Evolutionary conservation across 805 yeast genomes (phyloP).

Genomic region (Metschnikowia proteae): DNA sequence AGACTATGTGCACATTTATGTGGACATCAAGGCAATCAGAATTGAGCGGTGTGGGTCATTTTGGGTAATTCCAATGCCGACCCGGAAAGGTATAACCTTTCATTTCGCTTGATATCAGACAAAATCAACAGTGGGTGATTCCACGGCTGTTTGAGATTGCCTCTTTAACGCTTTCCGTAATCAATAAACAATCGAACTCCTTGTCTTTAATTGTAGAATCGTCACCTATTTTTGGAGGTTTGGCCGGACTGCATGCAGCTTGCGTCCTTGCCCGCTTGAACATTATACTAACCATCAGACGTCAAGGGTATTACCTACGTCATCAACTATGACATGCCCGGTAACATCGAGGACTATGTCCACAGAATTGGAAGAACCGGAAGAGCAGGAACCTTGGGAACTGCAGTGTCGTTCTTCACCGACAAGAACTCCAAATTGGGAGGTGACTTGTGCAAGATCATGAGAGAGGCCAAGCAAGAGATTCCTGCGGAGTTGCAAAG

Average conservation of each 20-base stretch:
- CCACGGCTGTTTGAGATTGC: slow-evolving; percentile 1
- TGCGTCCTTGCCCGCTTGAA: not conserved
- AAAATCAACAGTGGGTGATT: slow-evolving; percentile 4
- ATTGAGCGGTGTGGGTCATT: not conserved
- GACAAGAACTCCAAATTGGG: slow-evolving; percentile 84
- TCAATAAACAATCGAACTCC: slow-evolving; percentile 23
- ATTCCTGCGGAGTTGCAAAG: slow-evolving; percentile 76
- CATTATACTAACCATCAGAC: slow-evolving; percentile 53
- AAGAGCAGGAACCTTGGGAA: slow-evolving; percentile 96
- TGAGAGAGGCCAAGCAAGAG: slow-evolving; percentile 93
- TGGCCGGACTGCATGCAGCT: not conserved
- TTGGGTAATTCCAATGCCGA: slow-evolving; percentile 4
- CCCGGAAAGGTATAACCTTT: slow-evolving; percentile 4
- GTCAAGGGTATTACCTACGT: slow-evolving; percentile 96
- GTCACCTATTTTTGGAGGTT: slow-evolving; percentile 7
- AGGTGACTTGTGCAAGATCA: slow-evolving; percentile 80
- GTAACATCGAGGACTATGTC: slow-evolving; percentile 96
- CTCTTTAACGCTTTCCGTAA: slow-evolving; percentile 16
- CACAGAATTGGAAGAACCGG: slow-evolving; percentile 99
- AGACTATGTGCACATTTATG: not conserved
- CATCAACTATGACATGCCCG: slow-evolving; percentile 95
- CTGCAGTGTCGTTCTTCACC: slow-evolving; percentile 92
- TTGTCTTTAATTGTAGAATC: slow-evolving; percentile 15
- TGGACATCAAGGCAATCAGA: slow-evolving; percentile 1
- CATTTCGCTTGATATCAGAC: slow-evolving; percentile 2